Percentiles rank a stretch among this genome's conserved stretches.
Conservation (phyloP, 148 eudicot genomes). For the Beta vulgaris region DNA sequence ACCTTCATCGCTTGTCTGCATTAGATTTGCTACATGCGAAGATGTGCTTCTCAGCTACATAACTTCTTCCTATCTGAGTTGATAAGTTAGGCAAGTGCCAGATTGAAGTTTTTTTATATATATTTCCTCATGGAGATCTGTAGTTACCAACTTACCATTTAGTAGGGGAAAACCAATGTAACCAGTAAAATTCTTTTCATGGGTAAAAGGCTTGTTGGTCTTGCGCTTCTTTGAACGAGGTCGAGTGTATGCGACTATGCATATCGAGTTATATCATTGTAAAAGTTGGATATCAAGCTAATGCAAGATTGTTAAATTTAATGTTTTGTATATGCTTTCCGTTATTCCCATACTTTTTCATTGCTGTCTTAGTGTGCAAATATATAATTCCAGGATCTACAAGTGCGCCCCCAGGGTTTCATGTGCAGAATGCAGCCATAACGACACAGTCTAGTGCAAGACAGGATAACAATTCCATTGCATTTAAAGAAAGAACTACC, state of each 20-base stretch:
- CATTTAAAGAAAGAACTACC: slow-evolving; percentile 25
- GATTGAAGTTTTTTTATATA: background rate
- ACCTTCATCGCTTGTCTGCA: background rate
- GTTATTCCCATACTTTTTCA: background rate
- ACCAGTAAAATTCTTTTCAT: background rate
- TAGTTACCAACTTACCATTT: background rate
- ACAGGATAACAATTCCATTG: slow-evolving; percentile 5
- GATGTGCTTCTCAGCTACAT: background rate
- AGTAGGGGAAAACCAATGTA: background rate
- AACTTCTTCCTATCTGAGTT: background rate
- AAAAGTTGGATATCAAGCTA: background rate
- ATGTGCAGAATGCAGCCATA: slow-evolving; percentile 25
- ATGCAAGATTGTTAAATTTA: background rate
- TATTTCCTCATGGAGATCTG: background rate
- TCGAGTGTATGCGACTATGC: background rate
- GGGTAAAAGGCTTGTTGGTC: background rate
- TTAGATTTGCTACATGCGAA: background rate
- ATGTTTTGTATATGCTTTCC: background rate
- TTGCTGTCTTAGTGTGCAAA: background rate
- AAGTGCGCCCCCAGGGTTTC: slow-evolving; percentile 31
- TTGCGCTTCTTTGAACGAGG: background rate
- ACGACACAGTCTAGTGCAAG: slow-evolving; percentile 21
- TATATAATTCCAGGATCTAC: slow-evolving; percentile 18
- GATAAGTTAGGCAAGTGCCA: background rate
- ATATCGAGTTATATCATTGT: background rate